Conservation (phyloP, 352 stramenopile genomes). For the Phytophthora meadii region DNA sequence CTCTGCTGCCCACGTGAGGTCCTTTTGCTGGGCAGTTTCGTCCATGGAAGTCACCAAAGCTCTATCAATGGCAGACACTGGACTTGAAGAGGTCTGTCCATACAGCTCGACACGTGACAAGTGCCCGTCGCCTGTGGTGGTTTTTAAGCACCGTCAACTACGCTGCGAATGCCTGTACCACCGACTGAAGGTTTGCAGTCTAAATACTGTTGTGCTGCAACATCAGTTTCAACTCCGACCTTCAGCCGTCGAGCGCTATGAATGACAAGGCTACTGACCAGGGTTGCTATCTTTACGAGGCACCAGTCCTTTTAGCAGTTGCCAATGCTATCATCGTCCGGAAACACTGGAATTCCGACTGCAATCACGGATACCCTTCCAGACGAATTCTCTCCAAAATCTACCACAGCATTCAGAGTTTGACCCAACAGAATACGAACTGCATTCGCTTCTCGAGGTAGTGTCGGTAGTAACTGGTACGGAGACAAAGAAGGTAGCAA, state of each 20-base stretch:
- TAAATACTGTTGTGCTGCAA: constrained; percentile 23
- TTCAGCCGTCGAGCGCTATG: constrained; percentile 7
- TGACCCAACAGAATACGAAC: constrained; percentile 16
- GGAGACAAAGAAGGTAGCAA: constrained; percentile 34
- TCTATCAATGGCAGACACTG: constrained; percentile 3
- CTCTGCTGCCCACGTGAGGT: constrained; percentile 20
- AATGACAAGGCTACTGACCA: constrained; percentile 8
- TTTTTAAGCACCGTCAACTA: neutral
- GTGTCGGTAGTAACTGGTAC: constrained; percentile 19
- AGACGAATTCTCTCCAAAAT: neutral
- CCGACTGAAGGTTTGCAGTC: constrained; percentile 5
- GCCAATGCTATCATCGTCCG: constrained; percentile 21
- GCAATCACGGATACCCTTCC: constrained; percentile 10
- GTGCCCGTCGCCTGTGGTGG: neutral
- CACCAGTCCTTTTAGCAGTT: neutral
- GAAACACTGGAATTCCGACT: constrained; percentile 23
- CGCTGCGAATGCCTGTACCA: constrained; percentile 6
- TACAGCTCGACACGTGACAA: constrained; percentile 25
- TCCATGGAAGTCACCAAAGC: constrained; percentile 14
- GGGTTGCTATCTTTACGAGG: constrained; percentile 8
- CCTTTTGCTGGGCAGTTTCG: neutral
- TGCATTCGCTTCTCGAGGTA: neutral
- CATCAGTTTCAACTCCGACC: constrained; percentile 34
- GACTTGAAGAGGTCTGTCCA: constrained; percentile 12
- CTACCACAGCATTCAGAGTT: constrained; percentile 27